Conservation (phyloP, 1,284 basidiomycete species). For the Cystobasidiaceae sp. region DNA sequence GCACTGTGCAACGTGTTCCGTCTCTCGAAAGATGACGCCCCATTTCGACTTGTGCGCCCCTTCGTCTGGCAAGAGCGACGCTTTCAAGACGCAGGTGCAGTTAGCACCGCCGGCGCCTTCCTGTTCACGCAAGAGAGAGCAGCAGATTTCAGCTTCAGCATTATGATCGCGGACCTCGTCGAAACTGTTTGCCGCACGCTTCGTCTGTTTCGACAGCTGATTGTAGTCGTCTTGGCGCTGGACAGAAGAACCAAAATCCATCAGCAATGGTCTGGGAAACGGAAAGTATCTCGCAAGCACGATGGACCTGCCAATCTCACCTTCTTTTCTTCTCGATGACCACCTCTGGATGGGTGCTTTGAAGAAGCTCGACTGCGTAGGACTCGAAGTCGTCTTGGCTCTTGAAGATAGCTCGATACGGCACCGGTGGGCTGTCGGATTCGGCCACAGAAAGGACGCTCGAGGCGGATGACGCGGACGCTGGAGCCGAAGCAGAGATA, state of each 20-base stretch:
- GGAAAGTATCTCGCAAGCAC: background rate
- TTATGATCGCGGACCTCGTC: background rate
- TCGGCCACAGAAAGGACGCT: too few relatives aligned
- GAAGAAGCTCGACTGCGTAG: background rate
- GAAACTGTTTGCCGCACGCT: background rate
- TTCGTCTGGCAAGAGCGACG: background rate
- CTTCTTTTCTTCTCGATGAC: constrained; percentile 18
- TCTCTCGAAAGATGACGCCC: background rate
- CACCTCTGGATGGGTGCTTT: background rate
- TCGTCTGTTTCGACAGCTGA: constrained; percentile 16
- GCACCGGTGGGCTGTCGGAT: background rate
- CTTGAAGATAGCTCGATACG: background rate
- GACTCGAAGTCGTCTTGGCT: constrained; percentile 1
- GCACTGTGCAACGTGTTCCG: background rate
- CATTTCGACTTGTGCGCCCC: background rate
- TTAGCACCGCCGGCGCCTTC: background rate
- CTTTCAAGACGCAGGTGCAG: constrained; percentile 5
- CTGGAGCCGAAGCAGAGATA: too few relatives aligned
- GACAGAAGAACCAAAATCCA: background rate
- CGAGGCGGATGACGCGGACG: too few relatives aligned
- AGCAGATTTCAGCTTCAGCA: background rate
- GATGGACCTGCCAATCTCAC: background rate
- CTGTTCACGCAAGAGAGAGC: background rate
- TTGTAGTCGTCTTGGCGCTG: background rate
- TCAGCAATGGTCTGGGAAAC: too few relatives aligned